These are phyloP conservation scores for Tritrichomonas foetus DNA, from an alignment of 208 protist species.

Conservation along the genomic window DNA sequence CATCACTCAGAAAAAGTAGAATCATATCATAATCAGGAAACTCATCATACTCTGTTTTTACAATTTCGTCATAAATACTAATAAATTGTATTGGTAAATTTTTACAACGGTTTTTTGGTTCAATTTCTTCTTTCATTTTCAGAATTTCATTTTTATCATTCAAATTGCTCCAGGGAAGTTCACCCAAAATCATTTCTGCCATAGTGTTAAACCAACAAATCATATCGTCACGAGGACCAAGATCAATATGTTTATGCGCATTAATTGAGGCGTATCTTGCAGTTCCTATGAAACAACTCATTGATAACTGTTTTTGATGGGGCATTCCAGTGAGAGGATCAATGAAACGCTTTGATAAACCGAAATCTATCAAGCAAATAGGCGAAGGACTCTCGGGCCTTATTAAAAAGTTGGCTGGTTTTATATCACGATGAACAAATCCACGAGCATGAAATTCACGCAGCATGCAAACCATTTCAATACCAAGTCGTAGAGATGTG, in stretches of 20 bases:
- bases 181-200: not conserved
- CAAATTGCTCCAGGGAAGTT: not conserved
- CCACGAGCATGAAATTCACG: not conserved
- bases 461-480: not conserved
- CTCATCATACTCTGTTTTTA: not conserved
- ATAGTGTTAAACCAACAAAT: constrained; percentile 13
- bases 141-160: constrained; percentile 14
- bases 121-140: not conserved
- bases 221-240: not conserved
- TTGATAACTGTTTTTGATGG: not conserved
- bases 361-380: constrained; percentile 6
- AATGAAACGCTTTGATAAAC: not conserved
- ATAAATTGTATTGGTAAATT: too few species aligned
- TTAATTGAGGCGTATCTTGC: not conserved
- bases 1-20: not conserved
- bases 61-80: too few species aligned
- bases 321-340: not conserved
- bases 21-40: not conserved
- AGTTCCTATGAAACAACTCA: not conserved
- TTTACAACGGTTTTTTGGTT: too few species aligned
- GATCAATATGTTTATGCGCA: not conserved
- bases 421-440: constrained; percentile 17
- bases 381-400: not conserved
- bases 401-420: constrained; percentile 1
- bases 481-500: not conserved